A percentile compares a stretch with the other conserved stretches of the same genome.
Evolutionary conservation across 1,284 basidiomycete species (phyloP).

Genomic region (Puccinia hordei): DNA sequence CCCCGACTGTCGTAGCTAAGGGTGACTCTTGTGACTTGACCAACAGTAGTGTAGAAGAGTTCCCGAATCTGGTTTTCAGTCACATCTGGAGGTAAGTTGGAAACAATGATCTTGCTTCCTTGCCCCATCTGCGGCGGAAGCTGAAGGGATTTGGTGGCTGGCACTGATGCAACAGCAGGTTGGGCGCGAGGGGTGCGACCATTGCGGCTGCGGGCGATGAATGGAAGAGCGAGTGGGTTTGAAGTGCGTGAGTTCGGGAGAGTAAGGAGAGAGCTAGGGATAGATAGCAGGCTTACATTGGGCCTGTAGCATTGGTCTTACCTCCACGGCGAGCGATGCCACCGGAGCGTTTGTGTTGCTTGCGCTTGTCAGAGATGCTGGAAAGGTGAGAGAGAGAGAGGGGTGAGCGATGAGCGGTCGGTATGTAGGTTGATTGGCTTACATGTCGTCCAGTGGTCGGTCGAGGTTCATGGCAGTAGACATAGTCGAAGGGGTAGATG

Average conservation of each 20-base stretch:
- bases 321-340: conserved; percentile 44
- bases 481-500: not conserved
- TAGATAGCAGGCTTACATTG: conserved; percentile 19
- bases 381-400: not conserved
- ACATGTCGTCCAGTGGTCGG: conserved; percentile 49
- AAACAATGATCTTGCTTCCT: conserved; percentile 50
- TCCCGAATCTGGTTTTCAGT: conserved; percentile 50
- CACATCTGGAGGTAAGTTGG: conserved; percentile 48
- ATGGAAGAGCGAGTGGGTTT: not conserved
- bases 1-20: conserved; percentile 46
- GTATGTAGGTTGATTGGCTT: not conserved
- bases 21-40: conserved; percentile 39
- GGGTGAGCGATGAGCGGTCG: not conserved
- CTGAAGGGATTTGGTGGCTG: conserved; percentile 36
- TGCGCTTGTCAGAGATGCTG: conserved; percentile 49
- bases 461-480: conserved; percentile 48
- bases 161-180: conserved; percentile 4
- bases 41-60: conserved; percentile 49
- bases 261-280: not conserved
- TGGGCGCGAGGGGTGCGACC: conserved; percentile 27
- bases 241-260: not conserved
- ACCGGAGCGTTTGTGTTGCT: conserved; percentile 21
- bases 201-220: conserved; percentile 14
- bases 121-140: conserved; percentile 47
- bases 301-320: conserved; percentile 30